Evolutionary conservation across 768 basidiomycete genomes (phyloP).

Genomic region (Tricholoma sp.): DNA sequence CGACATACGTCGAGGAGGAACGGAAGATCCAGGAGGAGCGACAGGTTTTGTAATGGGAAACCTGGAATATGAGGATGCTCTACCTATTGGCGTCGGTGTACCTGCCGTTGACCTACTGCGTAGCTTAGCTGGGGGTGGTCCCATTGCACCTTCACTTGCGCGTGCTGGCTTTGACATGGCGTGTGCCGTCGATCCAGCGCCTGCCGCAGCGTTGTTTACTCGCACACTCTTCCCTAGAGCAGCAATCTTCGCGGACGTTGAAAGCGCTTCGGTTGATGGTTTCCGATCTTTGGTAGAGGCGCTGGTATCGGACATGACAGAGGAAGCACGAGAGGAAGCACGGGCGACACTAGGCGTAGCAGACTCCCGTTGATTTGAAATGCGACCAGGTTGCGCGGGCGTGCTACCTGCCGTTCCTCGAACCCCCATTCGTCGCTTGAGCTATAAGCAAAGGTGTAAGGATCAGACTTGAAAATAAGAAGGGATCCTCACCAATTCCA

Average conservation of each 20-base stretch:
- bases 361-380: conserved; percentile 47
- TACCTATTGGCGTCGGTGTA: conserved; percentile 35
- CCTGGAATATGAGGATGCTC: conserved; percentile 30
- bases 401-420: conserved; percentile 53
- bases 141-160: conserved; percentile 41
- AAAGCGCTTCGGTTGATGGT: conserved; percentile 31
- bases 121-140: conserved; percentile 39
- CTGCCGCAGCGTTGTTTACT: conserved; percentile 29
- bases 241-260: conserved; percentile 25
- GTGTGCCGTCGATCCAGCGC: conserved; percentile 18
- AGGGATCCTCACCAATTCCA: conserved; percentile 66
- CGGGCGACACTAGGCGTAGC: conserved; percentile 48
- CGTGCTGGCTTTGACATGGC: conserved; percentile 5
- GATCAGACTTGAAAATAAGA: neutral
- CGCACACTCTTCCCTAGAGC: conserved; percentile 51
- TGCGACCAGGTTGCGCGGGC: conserved; percentile 42
- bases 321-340: conserved; percentile 53
- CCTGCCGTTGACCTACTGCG: conserved; percentile 31
- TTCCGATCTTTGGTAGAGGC: conserved; percentile 34
- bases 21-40: conserved; percentile 24
- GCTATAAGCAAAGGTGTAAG: conserved; percentile 28
- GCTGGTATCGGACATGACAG: conserved; percentile 48
- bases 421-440: conserved; percentile 59
- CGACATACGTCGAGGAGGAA: conserved; percentile 29
- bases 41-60: conserved; percentile 28